Evolutionary conservation across 108 stramenopile genomes (phyloP).

Genomic region (Nitzschia sp.): DNA sequence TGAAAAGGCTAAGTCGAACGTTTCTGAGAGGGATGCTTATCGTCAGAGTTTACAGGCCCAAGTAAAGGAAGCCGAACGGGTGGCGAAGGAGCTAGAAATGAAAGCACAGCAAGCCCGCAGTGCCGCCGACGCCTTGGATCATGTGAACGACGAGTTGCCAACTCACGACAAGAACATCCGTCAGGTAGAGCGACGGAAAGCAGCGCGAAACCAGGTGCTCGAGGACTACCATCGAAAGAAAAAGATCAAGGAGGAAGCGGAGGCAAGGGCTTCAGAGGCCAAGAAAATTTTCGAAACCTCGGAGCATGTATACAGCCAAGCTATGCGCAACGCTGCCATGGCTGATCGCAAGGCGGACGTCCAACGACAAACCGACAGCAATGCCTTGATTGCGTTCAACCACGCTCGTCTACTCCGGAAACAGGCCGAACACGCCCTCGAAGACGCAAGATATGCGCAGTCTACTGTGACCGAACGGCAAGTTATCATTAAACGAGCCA

Average conservation of each 20-base stretch:
- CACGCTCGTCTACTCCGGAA: constrained; percentile 44
- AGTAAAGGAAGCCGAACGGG: constrained; percentile 72
- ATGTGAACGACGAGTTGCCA: constrained; percentile 24
- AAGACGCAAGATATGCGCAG: constrained; percentile 35
- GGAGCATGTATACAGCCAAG: constrained; percentile 41
- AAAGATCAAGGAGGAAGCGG: constrained; percentile 47
- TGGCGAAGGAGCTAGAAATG: constrained; percentile 48
- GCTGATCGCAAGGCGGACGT: constrained; percentile 39
- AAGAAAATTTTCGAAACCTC: constrained; percentile 56
- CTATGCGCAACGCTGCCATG: constrained; percentile 57
- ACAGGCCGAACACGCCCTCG: constrained; percentile 40
- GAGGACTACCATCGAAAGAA: constrained; percentile 53
- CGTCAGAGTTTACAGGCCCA: constrained; percentile 59
- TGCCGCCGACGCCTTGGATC: constrained; percentile 50
- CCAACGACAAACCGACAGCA: constrained; percentile 49
- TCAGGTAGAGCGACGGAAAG: constrained; percentile 40
- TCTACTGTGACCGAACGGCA: constrained; percentile 52
- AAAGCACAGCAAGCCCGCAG: constrained; percentile 56
- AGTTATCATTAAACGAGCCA: constrained; percentile 55
- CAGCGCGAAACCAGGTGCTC: constrained; percentile 34
- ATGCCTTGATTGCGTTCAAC: constrained; percentile 64
- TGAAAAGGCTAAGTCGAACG: constrained; percentile 62
- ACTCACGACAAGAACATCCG: constrained; percentile 16
- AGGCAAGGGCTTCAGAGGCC: constrained; percentile 48
- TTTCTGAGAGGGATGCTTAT: constrained; percentile 51